phyloP scores from a whole-genome alignment of 257 asterid species.

The Lycium barbarum region DNA sequence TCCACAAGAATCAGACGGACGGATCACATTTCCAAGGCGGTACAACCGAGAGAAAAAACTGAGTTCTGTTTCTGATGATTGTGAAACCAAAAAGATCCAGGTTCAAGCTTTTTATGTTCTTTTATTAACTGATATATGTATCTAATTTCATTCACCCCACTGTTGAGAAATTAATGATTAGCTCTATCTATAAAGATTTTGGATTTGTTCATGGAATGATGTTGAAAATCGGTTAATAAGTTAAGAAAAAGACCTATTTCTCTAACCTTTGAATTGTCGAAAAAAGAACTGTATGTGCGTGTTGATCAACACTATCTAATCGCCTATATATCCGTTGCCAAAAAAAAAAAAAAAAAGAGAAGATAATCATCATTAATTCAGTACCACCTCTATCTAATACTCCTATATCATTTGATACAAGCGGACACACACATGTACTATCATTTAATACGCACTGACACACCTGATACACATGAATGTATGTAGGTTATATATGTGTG shows the following conservation, averaged over 20 bases:
- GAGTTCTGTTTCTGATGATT: constrained; percentile 43
- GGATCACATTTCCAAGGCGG: constrained; percentile 37
- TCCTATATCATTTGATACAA: no score
- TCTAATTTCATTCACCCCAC: neutral
- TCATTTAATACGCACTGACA: no score
- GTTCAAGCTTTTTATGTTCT: constrained; percentile 16
- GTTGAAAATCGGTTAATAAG: no score
- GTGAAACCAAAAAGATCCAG: constrained; percentile 46
- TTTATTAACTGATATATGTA: constrained; percentile 7
- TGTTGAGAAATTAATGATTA: neutral
- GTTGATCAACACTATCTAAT: neutral
- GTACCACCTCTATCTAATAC: no score
- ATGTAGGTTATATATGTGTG: no score
- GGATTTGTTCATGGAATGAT: neutral
- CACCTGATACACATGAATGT: no score
- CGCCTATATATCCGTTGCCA: neutral
- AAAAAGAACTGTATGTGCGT: neutral
- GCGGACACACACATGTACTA: no score
- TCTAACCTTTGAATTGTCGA: neutral
- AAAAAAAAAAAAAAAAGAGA: neutral
- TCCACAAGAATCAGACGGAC: constrained; percentile 45
- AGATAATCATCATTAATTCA: neutral
- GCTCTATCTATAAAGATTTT: neutral
- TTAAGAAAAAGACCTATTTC: no score
- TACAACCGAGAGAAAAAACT: constrained; percentile 38